These are phyloP conservation scores for Fomitopsis serialis DNA, from an alignment of 768 basidiomycete species.

Conservation along the genomic window DNA sequence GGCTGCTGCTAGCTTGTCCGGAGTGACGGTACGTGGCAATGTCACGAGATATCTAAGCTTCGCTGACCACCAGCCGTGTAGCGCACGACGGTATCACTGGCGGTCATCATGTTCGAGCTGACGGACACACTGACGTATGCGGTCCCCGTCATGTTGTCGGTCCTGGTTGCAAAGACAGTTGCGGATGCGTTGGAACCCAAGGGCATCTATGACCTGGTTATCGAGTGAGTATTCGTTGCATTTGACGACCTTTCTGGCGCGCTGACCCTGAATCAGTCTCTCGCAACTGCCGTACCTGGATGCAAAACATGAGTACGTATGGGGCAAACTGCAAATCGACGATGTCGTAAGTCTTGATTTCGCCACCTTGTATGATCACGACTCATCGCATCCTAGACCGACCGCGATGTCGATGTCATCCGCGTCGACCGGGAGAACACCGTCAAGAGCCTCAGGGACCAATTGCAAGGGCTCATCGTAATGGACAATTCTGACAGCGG, in stretches of 20 bases:
- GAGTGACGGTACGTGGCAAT: slow-evolving; percentile 68
- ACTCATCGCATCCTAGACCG: slow-evolving; percentile 42
- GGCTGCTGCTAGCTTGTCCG: slow-evolving; percentile 88
- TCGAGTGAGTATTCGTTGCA: slow-evolving; percentile 46
- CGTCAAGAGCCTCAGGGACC: slow-evolving; percentile 66
- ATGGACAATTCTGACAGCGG: slow-evolving; percentile 73
- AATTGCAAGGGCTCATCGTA: slow-evolving; percentile 53
- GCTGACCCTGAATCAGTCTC: slow-evolving; percentile 35
- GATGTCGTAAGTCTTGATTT: slow-evolving; percentile 64
- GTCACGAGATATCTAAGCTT: not conserved
- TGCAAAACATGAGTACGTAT: slow-evolving; percentile 83
- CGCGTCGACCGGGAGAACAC: slow-evolving; percentile 70
- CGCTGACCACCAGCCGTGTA: slow-evolving; percentile 20
- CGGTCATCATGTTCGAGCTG: slow-evolving; percentile 87
- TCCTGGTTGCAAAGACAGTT: slow-evolving; percentile 87
- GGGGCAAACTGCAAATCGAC: slow-evolving; percentile 69
- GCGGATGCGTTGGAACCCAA: slow-evolving; percentile 87
- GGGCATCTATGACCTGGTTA: slow-evolving; percentile 96
- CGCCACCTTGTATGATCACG: not conserved
- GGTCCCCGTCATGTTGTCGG: slow-evolving; percentile 82
- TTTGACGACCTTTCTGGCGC: not conserved
- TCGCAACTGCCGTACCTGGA: slow-evolving; percentile 91
- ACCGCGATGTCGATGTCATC: slow-evolving; percentile 64
- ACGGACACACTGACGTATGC: slow-evolving; percentile 91
- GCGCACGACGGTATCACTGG: slow-evolving; percentile 88